These are phyloP conservation scores for Cyclotella baltica DNA, from an alignment of 108 stramenopile genomes.

Conservation along the genomic window DNA sequence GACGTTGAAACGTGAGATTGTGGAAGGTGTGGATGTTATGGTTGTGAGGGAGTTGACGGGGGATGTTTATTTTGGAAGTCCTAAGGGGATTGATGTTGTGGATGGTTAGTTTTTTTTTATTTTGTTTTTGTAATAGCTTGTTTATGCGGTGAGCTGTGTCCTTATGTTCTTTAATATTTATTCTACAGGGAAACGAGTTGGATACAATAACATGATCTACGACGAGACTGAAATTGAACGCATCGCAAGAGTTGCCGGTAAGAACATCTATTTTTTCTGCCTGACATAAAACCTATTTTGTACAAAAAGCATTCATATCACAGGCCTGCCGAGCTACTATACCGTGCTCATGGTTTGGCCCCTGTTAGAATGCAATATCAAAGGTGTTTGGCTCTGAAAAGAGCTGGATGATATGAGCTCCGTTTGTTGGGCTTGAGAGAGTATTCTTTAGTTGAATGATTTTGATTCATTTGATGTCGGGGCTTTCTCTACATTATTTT, in stretches of 20 bases:
- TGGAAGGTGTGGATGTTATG: constrained; percentile 99
- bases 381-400: constrained; percentile 66
- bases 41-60: constrained; percentile 98
- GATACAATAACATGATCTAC: constrained; percentile 99
- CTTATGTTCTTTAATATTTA: neutral
- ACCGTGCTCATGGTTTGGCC: constrained; percentile 48
- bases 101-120: constrained; percentile 66
- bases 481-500: constrained; percentile 30
- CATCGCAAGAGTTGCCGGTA: constrained; percentile 89
- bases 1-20: constrained; percentile 95
- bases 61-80: constrained; percentile 99
- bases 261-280: neutral
- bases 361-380: constrained; percentile 68
- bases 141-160: neutral
- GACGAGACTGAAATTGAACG: constrained; percentile 94
- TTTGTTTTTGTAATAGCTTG: neutral
- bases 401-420: constrained; percentile 46
- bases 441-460: constrained; percentile 21
- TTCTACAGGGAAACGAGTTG: constrained; percentile 77
- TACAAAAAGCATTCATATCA: constrained; percentile 37
- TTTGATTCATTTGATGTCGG: constrained; percentile 4
- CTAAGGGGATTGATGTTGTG: constrained; percentile 94
- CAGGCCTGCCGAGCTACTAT: constrained; percentile 39
- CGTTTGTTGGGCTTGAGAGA: constrained; percentile 27
- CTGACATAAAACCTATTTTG: no score